Evolutionary conservation across 2,329 filamentous ascomycete species (phyloP), one percentile per base, ranked within the genome.

Genomic region (Colletotrichum lindemuthianum): DNA sequence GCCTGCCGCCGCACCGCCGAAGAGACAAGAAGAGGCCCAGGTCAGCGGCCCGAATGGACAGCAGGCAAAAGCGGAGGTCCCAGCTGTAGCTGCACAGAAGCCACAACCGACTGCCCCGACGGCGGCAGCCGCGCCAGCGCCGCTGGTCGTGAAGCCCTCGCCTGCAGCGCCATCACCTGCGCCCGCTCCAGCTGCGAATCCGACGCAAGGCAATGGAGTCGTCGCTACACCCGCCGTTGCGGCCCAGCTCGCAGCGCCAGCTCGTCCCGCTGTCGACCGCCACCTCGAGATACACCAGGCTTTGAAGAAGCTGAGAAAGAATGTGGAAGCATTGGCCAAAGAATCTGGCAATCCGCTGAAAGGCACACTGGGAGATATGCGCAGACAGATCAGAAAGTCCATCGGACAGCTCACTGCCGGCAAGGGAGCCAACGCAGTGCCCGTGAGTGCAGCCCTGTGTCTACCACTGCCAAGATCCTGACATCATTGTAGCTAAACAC

Each of bases 381-480:
- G 92, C 44, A 83, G 92, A 63, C 85, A 89, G 45, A 88, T 96
- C 57, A 85, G 86, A 43, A 91, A 90, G 70, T 88, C 85, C 15
- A 84, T 95, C 59, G 92, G 92, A 7, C 92, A 96, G 73, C 78
- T 93, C 34, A 90, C 88, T 2, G 84, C 84, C 43, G 89, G 86
- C 60, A 89, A 86, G 69, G 85, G 84, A 10, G 84, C 83, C 24
- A 93, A 93, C 70, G 69, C 70, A 2, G 71, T 74, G 43, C 74
- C 76, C 43, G 79, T 80, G 74, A 72, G 78, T 73, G 24, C 8
- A 11, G 13, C 12, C 8, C n/a, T 15, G 37, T 33, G 24, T 4
- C n/a, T 15, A n/a, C 43, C 45, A 24, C 36, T 53, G 15, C 24
- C 48, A 41, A 37, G 9, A 47, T 24, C 44, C 58, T 67, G 68